Base-by-base conservation (phyloP, 345 rosid species). In the Gossypium anomalum region DNA sequence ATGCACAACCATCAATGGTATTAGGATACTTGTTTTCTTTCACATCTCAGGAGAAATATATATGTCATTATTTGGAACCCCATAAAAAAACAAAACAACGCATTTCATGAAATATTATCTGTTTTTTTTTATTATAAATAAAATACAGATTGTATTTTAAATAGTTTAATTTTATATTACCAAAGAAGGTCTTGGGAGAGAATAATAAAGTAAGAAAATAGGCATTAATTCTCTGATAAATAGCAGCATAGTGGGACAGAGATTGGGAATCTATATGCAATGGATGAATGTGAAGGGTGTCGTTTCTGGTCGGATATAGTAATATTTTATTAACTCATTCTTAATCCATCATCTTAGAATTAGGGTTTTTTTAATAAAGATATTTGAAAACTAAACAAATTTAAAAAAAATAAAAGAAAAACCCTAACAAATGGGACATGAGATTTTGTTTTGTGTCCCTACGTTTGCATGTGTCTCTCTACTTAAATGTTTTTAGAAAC, bases 291-390 rank as follows among this genome's bases (percentile, higher is more conserved):
- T 38, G 75, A 68, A 49, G 64, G 65, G 70, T 77, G 83, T 74
- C 78, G 76, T 77, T 56, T 81, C 63, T 74, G 74, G 83, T 81
- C 76, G 80, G 83, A 81, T 48, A 34, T 44, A 47, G 13, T 72
- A 60, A 55, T n/a, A 55, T 13, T 53, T 55, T 38, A 66, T 34
- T 16, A 57, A 58, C 64, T 44, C 67, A 53, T 76, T 20, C 57
- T 47, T 16, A 27, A 27, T 49, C 17, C 53, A 53, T 48, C 72
- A 8, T 41, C 3, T 77, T 15, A 74, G 59, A 80, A 53, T 68
- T 74, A 74, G 80, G 73, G 76, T 58, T 25, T 72, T 29, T 29
- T 4, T 0, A 34, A 34, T 34, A 34, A 34, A 25, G 10, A 45
- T 71, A 12, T 57, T 44, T 44, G 55, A 20, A 59, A 25, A 23